Evolutionary conservation across 2,329 filamentous ascomycete genomes (phyloP).

Genomic region (Pseudopyrenochaeta lycopersici): DNA sequence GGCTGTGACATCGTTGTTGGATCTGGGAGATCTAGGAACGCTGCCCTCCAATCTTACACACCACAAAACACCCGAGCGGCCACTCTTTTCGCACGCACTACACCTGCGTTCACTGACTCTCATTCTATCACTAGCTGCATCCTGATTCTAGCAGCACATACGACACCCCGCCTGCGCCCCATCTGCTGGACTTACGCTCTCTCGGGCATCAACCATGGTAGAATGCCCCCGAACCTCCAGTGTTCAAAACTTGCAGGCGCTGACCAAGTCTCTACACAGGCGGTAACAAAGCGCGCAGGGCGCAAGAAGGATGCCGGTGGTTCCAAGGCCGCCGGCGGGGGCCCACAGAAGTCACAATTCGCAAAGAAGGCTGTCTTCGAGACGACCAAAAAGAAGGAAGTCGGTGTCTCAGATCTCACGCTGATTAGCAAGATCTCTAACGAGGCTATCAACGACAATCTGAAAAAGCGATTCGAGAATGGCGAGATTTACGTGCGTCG

Average conservation of each 20-base stretch:
- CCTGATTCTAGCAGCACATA: constrained; percentile 13
- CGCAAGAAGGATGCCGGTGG: constrained; percentile 63
- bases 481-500: constrained; percentile 86
- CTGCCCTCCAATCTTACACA: constrained; percentile 13
- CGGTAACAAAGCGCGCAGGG: constrained; percentile 66
- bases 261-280: constrained; percentile 49
- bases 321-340: constrained; percentile 54
- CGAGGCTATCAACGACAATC: constrained; percentile 98
- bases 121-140: not conserved
- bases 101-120: constrained; percentile 8
- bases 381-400: constrained; percentile 97
- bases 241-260: constrained; percentile 9
- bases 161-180: constrained; percentile 21
- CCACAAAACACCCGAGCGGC: constrained; percentile 12
- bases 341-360: constrained; percentile 65
- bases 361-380: constrained; percentile 97
- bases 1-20: constrained; percentile 26
- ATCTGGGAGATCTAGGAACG: constrained; percentile 3
- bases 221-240: constrained; percentile 9
- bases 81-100: constrained; percentile 8
- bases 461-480: constrained; percentile 98
- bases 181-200: constrained; percentile 26
- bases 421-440: constrained; percentile 98
- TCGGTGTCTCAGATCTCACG: constrained; percentile 96
- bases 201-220: constrained; percentile 50